phyloP scores from a whole-genome alignment of 257 asterid genomes.

The Coffea canephora region DNA sequence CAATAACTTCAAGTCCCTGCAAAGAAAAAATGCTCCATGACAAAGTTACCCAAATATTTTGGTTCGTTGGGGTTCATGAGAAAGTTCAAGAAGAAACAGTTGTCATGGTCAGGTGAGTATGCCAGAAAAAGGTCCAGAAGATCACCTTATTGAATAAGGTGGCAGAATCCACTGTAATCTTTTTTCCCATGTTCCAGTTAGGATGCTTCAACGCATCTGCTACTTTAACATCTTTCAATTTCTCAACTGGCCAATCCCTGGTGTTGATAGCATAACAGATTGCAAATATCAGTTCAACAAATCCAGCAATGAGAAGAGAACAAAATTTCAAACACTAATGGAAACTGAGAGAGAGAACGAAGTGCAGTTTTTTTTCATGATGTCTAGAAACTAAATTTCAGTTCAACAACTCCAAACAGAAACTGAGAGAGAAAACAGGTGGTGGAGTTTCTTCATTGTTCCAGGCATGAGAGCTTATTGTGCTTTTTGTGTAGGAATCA shows the following conservation, averaged over 20 bases:
- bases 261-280: slow-evolving; percentile 5
- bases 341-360: neutral
- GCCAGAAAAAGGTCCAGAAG: neutral
- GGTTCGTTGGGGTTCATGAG: neutral
- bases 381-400: neutral
- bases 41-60: neutral
- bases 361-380: neutral
- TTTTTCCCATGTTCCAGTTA: slow-evolving; percentile 98
- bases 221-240: slow-evolving; percentile 88
- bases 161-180: slow-evolving; percentile 97
- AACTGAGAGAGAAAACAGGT: neutral
- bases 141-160: slow-evolving; percentile 94
- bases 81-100: neutral
- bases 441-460: neutral
- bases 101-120: neutral
- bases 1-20: slow-evolving; percentile 96
- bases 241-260: slow-evolving; percentile 95
- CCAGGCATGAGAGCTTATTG: neutral
- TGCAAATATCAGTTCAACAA: neutral
- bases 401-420: neutral
- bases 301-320: neutral
- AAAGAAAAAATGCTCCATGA: slow-evolving; percentile 9
- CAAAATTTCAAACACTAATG: too few relatives aligned
- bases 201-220: slow-evolving; percentile 99
- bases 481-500: neutral